A percentile compares a stretch with the other conserved stretches of the same genome.
Conservation (phyloP, 768 basidiomycete genomes). For the Mycena belliarum region DNA sequence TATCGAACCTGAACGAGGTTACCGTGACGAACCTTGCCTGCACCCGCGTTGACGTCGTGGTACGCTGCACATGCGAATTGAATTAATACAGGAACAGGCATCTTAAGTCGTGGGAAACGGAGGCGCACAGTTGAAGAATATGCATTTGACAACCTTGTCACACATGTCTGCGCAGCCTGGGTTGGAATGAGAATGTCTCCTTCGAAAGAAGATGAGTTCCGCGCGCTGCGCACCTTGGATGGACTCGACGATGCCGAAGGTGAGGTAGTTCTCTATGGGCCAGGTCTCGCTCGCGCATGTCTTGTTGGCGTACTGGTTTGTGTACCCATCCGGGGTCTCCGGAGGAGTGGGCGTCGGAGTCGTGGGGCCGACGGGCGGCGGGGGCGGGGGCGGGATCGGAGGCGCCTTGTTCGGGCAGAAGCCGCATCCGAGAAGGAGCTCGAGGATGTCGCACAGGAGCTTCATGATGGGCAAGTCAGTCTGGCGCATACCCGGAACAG, state of each 20-base stretch:
- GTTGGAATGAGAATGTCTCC: no score
- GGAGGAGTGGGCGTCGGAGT: not conserved
- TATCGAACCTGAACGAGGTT: no score
- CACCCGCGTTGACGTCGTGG: constrained; percentile 10
- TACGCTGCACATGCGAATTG: not conserved
- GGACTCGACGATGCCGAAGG: constrained; percentile 6
- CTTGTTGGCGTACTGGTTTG: not conserved
- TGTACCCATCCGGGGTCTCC: not conserved
- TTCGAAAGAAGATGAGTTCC: no score
- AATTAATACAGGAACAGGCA: not conserved
- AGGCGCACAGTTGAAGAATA: constrained; percentile 8
- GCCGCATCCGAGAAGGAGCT: not conserved
- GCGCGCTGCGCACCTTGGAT: not conserved
- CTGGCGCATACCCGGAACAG: not conserved
- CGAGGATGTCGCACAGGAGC: constrained; percentile 6
- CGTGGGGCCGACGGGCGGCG: not conserved
- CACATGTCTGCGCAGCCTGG: constrained; percentile 17
- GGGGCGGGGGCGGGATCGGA: not conserved
- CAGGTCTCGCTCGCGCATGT: constrained; percentile 7
- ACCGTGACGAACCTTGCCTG: constrained; percentile 2
- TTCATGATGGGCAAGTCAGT: not conserved
- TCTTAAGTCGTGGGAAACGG: no score
- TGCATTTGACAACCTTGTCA: not conserved
- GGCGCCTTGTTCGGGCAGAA: constrained; percentile 2
- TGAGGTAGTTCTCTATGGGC: not conserved